These are phyloP conservation scores for Coniochaeta hoffmannii DNA, from an alignment of 2,329 filamentous ascomycete genomes.

Conservation along the genomic window DNA sequence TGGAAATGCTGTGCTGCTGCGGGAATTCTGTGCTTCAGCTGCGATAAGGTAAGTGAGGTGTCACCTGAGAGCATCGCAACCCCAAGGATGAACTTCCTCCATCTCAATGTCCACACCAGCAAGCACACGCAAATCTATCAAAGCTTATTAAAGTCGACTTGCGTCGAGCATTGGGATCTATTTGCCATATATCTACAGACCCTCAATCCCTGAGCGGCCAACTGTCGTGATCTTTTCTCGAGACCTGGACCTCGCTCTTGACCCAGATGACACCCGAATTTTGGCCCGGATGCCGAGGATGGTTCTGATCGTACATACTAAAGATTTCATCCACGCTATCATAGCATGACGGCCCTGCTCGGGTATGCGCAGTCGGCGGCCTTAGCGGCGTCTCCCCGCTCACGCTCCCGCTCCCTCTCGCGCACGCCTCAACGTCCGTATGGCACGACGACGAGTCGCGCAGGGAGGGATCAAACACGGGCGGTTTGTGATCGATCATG, in stretches of 20 bases:
- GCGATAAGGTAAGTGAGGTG: no score
- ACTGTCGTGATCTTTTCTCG: slow-evolving; percentile 10
- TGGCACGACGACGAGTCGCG: slow-evolving; percentile 18
- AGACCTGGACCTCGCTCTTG: slow-evolving; percentile 19
- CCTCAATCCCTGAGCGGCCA: slow-evolving; percentile 17
- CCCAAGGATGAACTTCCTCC: no score
- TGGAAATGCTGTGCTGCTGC: no score
- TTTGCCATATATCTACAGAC: not conserved
- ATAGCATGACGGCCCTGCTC: slow-evolving; percentile 8
- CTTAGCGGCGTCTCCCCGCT: slow-evolving; percentile 5
- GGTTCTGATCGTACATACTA: slow-evolving; percentile 17
- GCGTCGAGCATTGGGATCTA: not conserved
- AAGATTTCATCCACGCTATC: slow-evolving; percentile 25
- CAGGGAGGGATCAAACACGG: not conserved
- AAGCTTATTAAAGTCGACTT: not conserved
- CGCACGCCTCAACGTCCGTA: slow-evolving; percentile 9
- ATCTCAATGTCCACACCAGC: no score
- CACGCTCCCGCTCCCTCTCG: slow-evolving; percentile 1
- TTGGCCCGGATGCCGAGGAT: slow-evolving; percentile 6
- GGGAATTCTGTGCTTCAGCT: no score
- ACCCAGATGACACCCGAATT: slow-evolving; percentile 20
- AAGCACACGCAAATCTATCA: no score
- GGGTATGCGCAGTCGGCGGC: slow-evolving; percentile 14
- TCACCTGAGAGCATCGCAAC: no score
- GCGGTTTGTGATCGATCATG: slow-evolving; percentile 43